These are phyloP conservation scores for Raffaelea arxii DNA, from an alignment of 2,329 filamentous ascomycete species.

Conservation along the genomic window DNA sequence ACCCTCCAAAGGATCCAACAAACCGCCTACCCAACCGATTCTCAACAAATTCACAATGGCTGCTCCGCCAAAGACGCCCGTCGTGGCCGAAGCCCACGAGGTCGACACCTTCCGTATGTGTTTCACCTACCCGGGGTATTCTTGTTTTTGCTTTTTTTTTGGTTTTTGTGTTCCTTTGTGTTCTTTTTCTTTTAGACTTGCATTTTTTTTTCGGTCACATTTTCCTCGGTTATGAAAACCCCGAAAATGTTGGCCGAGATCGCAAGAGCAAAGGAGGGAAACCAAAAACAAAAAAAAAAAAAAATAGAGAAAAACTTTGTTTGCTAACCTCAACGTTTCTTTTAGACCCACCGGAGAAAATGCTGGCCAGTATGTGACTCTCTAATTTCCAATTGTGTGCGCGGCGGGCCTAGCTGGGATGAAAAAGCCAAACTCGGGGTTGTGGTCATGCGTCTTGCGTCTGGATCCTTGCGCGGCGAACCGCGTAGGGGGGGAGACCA, in stretches of 20 bases:
- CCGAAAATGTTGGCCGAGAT: not conserved
- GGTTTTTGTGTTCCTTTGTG: too few species aligned
- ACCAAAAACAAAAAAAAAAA: not conserved
- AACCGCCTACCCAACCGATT: not conserved
- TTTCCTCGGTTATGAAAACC: constrained; percentile 5
- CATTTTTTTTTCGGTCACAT: not conserved
- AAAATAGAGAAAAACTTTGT: not conserved
- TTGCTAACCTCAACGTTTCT: constrained; percentile 11
- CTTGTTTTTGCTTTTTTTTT: too few species aligned
- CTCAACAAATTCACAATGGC: constrained; percentile 29
- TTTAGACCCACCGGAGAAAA: constrained; percentile 55
- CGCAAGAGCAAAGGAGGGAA: not conserved
- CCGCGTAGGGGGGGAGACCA: too few species aligned
- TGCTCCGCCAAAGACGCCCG: constrained; percentile 36
- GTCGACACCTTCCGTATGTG: constrained; percentile 63
- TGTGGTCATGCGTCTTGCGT: too few species aligned
- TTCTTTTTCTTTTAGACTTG: too few species aligned
- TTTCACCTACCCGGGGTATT: too few species aligned
- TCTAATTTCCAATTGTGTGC: too few species aligned
- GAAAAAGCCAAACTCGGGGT: too few species aligned
- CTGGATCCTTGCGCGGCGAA: too few species aligned
- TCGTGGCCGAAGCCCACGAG: constrained; percentile 66
- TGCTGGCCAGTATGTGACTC: constrained; percentile 52
- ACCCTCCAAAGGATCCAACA: not conserved
- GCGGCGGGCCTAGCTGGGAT: too few species aligned